A percentile compares a stretch with the other conserved stretches of the same genome.
Conservation (phyloP, 768 basidiomycete genomes). For the Pisolithus orientalis region DNA sequence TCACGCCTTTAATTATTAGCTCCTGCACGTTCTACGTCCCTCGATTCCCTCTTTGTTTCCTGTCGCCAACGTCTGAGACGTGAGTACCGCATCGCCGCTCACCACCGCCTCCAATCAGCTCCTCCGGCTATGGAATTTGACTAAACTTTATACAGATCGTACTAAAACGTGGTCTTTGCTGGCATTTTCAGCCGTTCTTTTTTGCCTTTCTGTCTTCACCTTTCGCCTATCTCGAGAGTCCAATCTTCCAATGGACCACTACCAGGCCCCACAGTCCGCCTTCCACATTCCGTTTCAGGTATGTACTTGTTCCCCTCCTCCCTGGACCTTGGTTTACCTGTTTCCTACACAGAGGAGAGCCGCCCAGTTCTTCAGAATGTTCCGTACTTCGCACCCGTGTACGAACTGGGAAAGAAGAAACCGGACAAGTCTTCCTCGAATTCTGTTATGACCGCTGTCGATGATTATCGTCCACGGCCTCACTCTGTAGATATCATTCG, state of each 20-base stretch:
- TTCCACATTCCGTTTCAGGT: constrained; percentile 25
- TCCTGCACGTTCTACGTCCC: no score
- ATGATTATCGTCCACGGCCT: constrained; percentile 17
- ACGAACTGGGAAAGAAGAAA: constrained; percentile 25
- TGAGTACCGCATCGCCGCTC: not conserved
- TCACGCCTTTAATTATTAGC: no score
- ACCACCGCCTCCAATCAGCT: not conserved
- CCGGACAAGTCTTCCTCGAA: constrained; percentile 14
- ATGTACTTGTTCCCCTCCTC: constrained; percentile 2
- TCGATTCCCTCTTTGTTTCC: not conserved
- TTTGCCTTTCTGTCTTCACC: not conserved
- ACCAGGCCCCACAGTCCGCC: constrained; percentile 17
- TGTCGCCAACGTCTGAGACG: not conserved
- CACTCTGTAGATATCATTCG: constrained; percentile 28
- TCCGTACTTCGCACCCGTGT: constrained; percentile 25
- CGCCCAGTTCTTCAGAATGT: constrained; percentile 36
- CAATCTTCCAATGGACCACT: constrained; percentile 20
- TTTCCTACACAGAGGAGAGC: constrained; percentile 19
- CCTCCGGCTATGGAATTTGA: constrained; percentile 13
- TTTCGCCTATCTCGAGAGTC: not conserved
- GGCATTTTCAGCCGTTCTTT: constrained; percentile 9
- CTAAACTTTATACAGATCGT: constrained; percentile 16
- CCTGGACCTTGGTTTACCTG: constrained; percentile 11
- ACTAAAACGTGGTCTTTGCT: constrained; percentile 23
- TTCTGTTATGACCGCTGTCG: constrained; percentile 17